Evolutionary conservation across 441 rosid genomes (phyloP).

Genomic region (Melastoma candidum): DNA sequence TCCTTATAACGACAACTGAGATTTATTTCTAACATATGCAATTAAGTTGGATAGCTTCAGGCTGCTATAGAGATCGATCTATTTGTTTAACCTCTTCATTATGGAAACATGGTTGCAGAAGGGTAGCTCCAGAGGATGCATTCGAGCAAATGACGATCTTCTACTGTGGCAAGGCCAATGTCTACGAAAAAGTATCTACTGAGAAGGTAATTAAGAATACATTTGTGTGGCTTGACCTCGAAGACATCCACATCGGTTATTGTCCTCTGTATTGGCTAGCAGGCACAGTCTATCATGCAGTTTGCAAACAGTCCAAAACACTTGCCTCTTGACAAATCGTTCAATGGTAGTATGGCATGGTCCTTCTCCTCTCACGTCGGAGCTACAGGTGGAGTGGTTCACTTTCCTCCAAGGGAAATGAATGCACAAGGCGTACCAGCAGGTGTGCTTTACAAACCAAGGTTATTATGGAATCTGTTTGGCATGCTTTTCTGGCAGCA

Average conservation of each 20-base stretch:
- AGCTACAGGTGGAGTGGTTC: conserved; percentile 18
- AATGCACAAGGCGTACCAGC: conserved; percentile 33
- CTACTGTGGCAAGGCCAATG: conserved; percentile 90
- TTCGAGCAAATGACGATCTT: conserved; percentile 86
- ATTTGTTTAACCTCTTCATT: conserved; percentile 10
- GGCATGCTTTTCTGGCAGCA: too few species aligned
- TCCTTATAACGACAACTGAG: too few species aligned
- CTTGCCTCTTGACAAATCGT: conserved; percentile 34
- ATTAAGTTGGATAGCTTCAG: too few species aligned
- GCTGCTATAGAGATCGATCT: too few species aligned
- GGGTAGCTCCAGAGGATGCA: conserved; percentile 26
- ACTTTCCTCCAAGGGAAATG: conserved; percentile 29
- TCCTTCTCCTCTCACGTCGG: conserved; percentile 30
- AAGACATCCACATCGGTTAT: conserved; percentile 23
- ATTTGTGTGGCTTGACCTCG: conserved; percentile 22
- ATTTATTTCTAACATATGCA: too few species aligned
- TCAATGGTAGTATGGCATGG: conserved; percentile 26
- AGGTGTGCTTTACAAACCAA: conserved; percentile 31
- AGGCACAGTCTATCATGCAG: conserved; percentile 84
- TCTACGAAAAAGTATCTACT: conserved; percentile 68
- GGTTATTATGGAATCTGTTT: too few species aligned
- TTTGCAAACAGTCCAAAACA: conserved; percentile 64
- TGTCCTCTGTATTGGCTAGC: conserved; percentile 33
- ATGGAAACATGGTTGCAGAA: conserved; percentile 30
- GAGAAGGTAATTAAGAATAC: conserved; percentile 63